phyloP scores from a whole-genome alignment of 208 protist genomes.

The Trypanosoma cruzi region DNA sequence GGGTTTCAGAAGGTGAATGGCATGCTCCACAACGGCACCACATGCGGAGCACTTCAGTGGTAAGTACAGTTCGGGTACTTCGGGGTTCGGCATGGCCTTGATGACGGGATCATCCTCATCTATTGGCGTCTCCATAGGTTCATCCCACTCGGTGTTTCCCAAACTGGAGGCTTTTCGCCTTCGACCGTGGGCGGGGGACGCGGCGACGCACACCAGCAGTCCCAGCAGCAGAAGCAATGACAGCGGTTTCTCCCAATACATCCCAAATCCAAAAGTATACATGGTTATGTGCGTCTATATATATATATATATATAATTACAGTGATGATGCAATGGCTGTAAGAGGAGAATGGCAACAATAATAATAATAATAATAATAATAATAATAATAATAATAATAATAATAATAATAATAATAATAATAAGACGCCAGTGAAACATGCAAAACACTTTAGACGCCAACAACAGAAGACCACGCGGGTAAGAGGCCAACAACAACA shows the following conservation, averaged over 20 bases:
- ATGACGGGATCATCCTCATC: slow-evolving; percentile 19
- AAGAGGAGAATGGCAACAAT: too few species aligned
- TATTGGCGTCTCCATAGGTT: background rate
- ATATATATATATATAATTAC: slow-evolving; percentile 26
- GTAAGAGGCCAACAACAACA: too few species aligned
- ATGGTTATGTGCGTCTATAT: background rate
- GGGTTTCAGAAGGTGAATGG: slow-evolving; percentile 14
- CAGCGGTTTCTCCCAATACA: background rate
- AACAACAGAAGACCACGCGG: too few species aligned
- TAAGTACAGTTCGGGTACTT: background rate
- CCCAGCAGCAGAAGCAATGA: background rate
- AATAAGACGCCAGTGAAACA: too few species aligned
- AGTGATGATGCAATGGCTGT: background rate
- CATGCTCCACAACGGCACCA: slow-evolving; percentile 27
- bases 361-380: background rate
- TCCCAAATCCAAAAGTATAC: background rate
- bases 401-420: too few species aligned
- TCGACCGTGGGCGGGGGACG: background rate
- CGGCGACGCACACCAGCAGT: background rate
- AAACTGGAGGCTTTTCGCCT: background rate
- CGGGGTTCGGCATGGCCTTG: slow-evolving; percentile 17
- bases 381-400: too few species aligned
- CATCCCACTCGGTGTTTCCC: background rate
- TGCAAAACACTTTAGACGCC: too few species aligned
- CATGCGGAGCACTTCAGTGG: slow-evolving; percentile 30